Conservation (phyloP, 106 monocot genomes). For the Triglochin maritima region DNA sequence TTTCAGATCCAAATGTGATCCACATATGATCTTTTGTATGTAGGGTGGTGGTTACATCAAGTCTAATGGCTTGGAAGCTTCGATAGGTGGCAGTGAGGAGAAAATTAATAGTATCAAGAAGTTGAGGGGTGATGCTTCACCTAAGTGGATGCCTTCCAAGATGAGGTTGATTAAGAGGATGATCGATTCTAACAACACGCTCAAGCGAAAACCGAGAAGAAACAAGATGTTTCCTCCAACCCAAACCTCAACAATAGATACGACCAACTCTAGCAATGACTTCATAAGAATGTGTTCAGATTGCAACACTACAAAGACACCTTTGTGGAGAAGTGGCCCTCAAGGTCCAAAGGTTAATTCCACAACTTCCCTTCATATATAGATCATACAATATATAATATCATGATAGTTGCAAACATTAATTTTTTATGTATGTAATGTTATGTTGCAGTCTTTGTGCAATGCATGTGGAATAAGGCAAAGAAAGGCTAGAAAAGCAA, state of each 20-base stretch:
- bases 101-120: not conserved
- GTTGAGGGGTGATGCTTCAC: not conserved
- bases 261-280: not conserved
- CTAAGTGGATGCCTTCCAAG: constrained; percentile 14
- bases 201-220: not conserved
- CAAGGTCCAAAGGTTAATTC: constrained; percentile 16
- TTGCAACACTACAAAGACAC: constrained; percentile 25
- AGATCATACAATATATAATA: no score
- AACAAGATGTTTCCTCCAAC: not conserved
- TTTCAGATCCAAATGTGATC: no score
- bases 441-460: constrained; percentile 13
- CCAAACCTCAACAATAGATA: not conserved
- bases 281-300: constrained; percentile 8
- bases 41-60: not conserved
- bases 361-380: not conserved
- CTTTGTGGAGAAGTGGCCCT: constrained; percentile 22
- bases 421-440: not conserved
- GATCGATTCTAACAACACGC: not conserved
- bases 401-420: not conserved
- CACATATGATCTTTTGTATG: no score
- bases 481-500: constrained; percentile 22
- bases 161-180: constrained; percentile 11
- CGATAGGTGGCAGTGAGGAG: not conserved
- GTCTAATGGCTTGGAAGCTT: not conserved
- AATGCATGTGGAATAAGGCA: constrained; percentile 29